phyloP scores from a whole-genome alignment of 202 grass and related monocot genomes.

The Carex arenaria region DNA sequence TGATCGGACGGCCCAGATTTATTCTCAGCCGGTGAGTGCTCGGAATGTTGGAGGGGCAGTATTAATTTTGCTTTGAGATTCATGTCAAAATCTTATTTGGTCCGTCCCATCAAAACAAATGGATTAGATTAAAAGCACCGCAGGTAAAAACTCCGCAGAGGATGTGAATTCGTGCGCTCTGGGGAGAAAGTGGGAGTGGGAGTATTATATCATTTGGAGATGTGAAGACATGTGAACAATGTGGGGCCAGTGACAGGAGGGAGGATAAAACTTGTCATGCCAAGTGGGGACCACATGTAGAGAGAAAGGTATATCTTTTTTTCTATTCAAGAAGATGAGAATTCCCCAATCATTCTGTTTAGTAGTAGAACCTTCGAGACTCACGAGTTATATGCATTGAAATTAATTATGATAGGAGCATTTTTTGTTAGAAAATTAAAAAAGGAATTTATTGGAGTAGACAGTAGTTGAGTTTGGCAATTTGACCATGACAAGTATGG shows the following conservation, averaged over 20 bases:
- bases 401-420: neutral
- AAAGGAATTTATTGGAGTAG: neutral
- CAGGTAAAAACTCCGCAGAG: too few relatives aligned
- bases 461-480: neutral
- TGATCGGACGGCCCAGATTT: too few relatives aligned
- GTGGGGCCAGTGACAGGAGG: neutral
- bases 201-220: neutral
- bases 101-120: too few relatives aligned
- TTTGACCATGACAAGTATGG: neutral
- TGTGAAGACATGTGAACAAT: slow-evolving; percentile 5
- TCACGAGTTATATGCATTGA: neutral
- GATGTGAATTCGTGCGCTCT: too few relatives aligned
- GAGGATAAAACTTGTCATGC: neutral
- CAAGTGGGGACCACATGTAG: neutral
- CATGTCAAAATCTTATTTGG: too few relatives aligned
- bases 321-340: neutral
- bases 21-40: too few relatives aligned
- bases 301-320: neutral
- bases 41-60: too few relatives aligned
- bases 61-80: too few relatives aligned
- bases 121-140: too few relatives aligned
- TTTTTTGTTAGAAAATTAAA: neutral
- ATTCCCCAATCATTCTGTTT: neutral
- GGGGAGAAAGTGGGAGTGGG: neutral
- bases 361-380: neutral